Evolutionary conservation across 768 basidiomycete species (phyloP).

Genomic region (Porpolomopsis calyptriformis): DNA sequence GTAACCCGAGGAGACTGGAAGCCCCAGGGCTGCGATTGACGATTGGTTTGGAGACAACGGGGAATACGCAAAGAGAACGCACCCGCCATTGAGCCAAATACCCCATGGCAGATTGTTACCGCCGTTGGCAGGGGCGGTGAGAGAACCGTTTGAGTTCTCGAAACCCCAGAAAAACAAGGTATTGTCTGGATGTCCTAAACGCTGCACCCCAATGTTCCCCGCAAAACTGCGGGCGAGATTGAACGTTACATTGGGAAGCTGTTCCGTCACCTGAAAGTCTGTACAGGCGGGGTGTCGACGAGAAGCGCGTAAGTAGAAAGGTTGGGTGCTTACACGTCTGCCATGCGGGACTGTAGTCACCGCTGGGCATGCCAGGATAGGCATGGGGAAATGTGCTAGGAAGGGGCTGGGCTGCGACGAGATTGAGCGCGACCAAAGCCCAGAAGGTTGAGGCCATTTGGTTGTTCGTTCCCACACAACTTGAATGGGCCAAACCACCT

Average conservation of each 20-base stretch:
- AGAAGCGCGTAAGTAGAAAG: background rate
- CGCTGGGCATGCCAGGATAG: slow-evolving; percentile 36
- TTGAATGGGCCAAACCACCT: slow-evolving; percentile 43
- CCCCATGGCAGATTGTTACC: slow-evolving; percentile 46
- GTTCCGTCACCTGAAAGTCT: slow-evolving; percentile 52
- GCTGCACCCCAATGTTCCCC: slow-evolving; percentile 53
- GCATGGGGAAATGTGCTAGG: slow-evolving; percentile 38
- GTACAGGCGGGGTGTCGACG: slow-evolving; percentile 5
- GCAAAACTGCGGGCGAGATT: slow-evolving; percentile 41
- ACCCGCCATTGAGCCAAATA: slow-evolving; percentile 71
- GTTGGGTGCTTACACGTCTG: slow-evolving; percentile 41
- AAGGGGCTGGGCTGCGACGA: background rate
- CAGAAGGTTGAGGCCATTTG: too few relatives aligned
- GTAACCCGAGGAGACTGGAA: slow-evolving; percentile 54
- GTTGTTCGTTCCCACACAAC: too few relatives aligned
- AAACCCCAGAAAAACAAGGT: slow-evolving; percentile 61
- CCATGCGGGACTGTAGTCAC: slow-evolving; percentile 47
- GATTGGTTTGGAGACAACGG: background rate
- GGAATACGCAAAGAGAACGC: slow-evolving; percentile 13
- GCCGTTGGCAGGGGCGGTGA: slow-evolving; percentile 30
- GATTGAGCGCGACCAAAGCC: background rate
- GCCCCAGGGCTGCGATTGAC: slow-evolving; percentile 44
- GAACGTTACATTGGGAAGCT: slow-evolving; percentile 52
- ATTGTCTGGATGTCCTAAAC: slow-evolving; percentile 49
- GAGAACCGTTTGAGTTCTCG: slow-evolving; percentile 45